Base-by-base conservation (phyloP, 441 rosid species). In the Mallotus japonicus region DNA sequence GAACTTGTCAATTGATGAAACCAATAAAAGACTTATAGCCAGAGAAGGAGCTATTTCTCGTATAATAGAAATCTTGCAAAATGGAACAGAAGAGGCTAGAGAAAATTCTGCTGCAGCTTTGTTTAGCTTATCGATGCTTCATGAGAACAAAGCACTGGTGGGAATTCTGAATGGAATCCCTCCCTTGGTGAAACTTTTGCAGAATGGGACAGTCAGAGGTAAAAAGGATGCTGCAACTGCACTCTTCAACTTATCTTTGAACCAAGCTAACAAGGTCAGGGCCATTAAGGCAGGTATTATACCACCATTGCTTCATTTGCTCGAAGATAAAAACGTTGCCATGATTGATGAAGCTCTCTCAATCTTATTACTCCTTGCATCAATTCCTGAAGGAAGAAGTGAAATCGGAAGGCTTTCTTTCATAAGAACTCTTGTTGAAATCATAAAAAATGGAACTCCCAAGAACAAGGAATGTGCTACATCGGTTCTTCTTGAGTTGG, bases 81-180 rank as follows among this genome's bases (percentile, higher is more conserved):
- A 75, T 5, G 92, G 90, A 62, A 87, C 85, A 5, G 75, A 71
- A 42, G 85, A 84, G 61, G 92, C 85, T 5, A 79, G 86, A 62
- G 89, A 88, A 67, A 88, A 88, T 69, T 81, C 92, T n/a, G 92
- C 92, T 14, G 92, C 92, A 7, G 81, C 92, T 58, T 78, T 88
- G 40, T 85, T 85, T 60, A 87, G 92, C 80, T 56, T 88, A 50
- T 85, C 92, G 10, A 84, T 83, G 82, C 84, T 87, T 0, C 86
- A 87, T 14, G 90, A 88, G 77, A 87, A 88, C 87, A 88, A 84
- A 78, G 87, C 80, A 15, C 76, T 82, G 0, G 78, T 88, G 11
- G 92, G 90, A 24, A 61, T 73, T 54, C 40, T 71, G 67, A 76
- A 83, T 10, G 92, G 89, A 8, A 88, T 88, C 72, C 90, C 83